A percentile compares a stretch with the other conserved stretches of the same genome.
These are phyloP conservation scores for Gaertneriomyces sp. DNA, from an alignment of 192 early-diverging fungal species.

Conservation along the genomic window DNA sequence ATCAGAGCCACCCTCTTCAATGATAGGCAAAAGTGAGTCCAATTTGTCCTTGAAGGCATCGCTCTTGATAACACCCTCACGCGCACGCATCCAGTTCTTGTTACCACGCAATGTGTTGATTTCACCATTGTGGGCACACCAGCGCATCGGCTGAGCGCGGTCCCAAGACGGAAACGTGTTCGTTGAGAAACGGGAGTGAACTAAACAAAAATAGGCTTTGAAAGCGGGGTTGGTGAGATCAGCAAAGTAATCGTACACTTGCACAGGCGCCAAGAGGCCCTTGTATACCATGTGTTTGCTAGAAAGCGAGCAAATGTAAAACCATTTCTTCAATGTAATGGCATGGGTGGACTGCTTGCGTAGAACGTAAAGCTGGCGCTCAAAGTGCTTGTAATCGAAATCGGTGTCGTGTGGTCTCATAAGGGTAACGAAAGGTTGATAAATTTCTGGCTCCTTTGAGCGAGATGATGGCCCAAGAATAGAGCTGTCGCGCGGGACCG, in stretches of 20 bases:
- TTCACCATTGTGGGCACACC: slow-evolving; percentile 98
- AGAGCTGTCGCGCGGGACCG: slow-evolving; percentile 76
- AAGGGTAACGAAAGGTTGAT: slow-evolving; percentile 86
- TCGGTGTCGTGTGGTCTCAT: slow-evolving; percentile 21
- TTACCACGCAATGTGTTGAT: slow-evolving; percentile 98
- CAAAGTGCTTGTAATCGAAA: slow-evolving; percentile 59
- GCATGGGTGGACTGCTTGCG: slow-evolving; percentile 87
- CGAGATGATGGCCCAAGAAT: slow-evolving; percentile 87
- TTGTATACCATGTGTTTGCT: slow-evolving; percentile 95
- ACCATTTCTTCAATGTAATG: slow-evolving; percentile 83
- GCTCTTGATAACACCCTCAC: slow-evolving; percentile 91
- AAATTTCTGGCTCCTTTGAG: slow-evolving; percentile 86
- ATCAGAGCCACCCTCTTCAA: slow-evolving; percentile 94
- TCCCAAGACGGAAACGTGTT: slow-evolving; percentile 99
- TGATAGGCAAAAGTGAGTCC: slow-evolving; percentile 83
- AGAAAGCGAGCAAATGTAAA: slow-evolving; percentile 95
- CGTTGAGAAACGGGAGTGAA: slow-evolving; percentile 98
- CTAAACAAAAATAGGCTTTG: slow-evolving; percentile 89
- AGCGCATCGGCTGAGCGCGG: slow-evolving; percentile 96
- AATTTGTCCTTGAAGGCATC: slow-evolving; percentile 73
- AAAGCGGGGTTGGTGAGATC: slow-evolving; percentile 83
- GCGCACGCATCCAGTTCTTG: slow-evolving; percentile 99
- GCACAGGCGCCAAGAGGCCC: slow-evolving; percentile 90
- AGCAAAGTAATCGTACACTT: slow-evolving; percentile 89
- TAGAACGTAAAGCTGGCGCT: slow-evolving; percentile 83